phyloP scores from a whole-genome alignment of 305 asterid species.

The Coffea humblotiana region DNA sequence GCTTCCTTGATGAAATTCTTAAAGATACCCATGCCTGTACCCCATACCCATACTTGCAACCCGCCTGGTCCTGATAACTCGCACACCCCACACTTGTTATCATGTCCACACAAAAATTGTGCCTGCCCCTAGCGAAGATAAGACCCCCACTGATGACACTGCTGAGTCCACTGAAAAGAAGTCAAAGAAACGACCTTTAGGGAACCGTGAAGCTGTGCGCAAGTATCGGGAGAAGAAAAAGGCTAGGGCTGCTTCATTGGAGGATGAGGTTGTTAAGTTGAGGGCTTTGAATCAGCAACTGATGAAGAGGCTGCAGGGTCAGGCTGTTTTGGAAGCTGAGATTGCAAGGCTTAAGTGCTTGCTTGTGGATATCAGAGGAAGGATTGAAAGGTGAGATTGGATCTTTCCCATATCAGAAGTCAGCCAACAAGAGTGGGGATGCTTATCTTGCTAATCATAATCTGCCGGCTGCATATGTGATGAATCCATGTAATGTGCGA shows the following conservation, averaged over 20 bases:
- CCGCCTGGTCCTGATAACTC: slow-evolving; percentile 90
- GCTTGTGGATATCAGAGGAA: slow-evolving; percentile 90
- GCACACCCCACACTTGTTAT: slow-evolving; percentile 91
- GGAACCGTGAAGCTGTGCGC: slow-evolving; percentile 84
- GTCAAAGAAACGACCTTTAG: slow-evolving; percentile 59
- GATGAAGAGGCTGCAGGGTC: slow-evolving; percentile 72
- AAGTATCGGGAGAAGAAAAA: slow-evolving; percentile 89
- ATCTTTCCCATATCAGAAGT: slow-evolving; percentile 88
- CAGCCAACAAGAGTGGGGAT: slow-evolving; percentile 50
- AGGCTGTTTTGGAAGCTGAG: slow-evolving; percentile 79
- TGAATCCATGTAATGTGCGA: slow-evolving; percentile 82
- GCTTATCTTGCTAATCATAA: slow-evolving; percentile 42
- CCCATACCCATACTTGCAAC: slow-evolving; percentile 93
- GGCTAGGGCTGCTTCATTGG: slow-evolving; percentile 73
- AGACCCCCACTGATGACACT: slow-evolving; percentile 66
- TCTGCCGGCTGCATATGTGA: slow-evolving; percentile 53
- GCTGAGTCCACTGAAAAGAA: slow-evolving; percentile 73
- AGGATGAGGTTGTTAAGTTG: slow-evolving; percentile 72
- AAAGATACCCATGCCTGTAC: slow-evolving; percentile 81
- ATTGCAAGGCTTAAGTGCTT: slow-evolving; percentile 77
- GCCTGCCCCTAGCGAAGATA: slow-evolving; percentile 55
- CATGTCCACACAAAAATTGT: slow-evolving; percentile 90
- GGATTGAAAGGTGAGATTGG: slow-evolving; percentile 97
- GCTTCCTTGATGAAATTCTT: slow-evolving; percentile 66
- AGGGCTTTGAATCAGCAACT: slow-evolving; percentile 78